Conservation (phyloP, 495 filamentous ascomycete genomes). For the Hypoxylon perforatum region DNA sequence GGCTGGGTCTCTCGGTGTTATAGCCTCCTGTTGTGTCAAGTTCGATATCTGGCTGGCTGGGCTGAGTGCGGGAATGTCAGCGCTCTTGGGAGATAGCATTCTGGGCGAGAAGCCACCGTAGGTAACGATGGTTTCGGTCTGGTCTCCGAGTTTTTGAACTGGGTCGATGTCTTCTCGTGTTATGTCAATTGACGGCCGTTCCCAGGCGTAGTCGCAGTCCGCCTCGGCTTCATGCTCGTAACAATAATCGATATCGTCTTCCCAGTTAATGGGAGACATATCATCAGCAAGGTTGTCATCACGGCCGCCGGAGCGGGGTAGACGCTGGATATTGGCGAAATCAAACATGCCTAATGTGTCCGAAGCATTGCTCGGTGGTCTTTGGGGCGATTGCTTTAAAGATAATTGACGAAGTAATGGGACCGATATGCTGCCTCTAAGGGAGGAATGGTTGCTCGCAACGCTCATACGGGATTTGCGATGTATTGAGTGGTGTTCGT, state of each 20-base stretch:
- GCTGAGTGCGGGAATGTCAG: constrained; percentile 60
- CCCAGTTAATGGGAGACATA: constrained; percentile 72
- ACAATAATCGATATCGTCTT: constrained; percentile 93
- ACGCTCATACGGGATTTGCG: constrained; percentile 52
- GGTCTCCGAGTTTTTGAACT: constrained; percentile 38
- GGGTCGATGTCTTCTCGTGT: constrained; percentile 46
- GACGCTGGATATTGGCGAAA: constrained; percentile 48
- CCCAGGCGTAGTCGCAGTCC: constrained; percentile 91
- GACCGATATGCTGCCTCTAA: constrained; percentile 59
- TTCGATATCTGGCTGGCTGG: constrained; percentile 55
- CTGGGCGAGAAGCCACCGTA: constrained; percentile 46
- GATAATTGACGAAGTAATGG: constrained; percentile 57
- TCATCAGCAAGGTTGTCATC: constrained; percentile 56
- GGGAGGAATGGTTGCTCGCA: constrained; percentile 54
- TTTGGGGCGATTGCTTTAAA: constrained; percentile 42
- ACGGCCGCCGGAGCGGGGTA: constrained; percentile 41
- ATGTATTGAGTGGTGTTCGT: constrained; percentile 57
- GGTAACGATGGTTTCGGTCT: constrained; percentile 35
- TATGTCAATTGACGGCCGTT: constrained; percentile 62
- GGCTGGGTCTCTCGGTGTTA: constrained; percentile 51
- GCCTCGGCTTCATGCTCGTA: constrained; percentile 93
- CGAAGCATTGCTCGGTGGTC: constrained; percentile 56
- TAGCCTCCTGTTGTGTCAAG: constrained; percentile 49
- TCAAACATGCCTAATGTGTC: constrained; percentile 57
- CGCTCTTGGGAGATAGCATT: constrained; percentile 54